These are phyloP conservation scores for Sphagnum magellanicum DNA, from an alignment of 228 moss, liverwort and hornwort genomes.

Conservation along the genomic window DNA sequence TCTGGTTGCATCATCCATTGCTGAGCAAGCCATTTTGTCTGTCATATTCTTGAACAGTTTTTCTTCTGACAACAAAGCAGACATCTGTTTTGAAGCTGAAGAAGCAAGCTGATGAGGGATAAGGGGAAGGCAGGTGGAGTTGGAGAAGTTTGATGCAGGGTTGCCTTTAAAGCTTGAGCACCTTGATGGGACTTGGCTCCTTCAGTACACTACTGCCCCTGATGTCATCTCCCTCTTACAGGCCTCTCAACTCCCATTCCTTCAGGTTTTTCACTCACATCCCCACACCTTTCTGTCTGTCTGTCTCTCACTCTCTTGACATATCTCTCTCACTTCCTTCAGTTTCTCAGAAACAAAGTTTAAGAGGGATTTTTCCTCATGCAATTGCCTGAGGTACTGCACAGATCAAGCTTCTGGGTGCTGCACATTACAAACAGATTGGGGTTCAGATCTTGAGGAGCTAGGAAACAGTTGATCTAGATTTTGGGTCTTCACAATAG, in stretches of 20 bases:
- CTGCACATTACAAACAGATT: background rate
- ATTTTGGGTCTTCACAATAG: background rate
- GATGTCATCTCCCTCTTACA: constrained; percentile 79
- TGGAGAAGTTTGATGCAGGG: constrained; percentile 85
- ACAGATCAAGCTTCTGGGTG: background rate
- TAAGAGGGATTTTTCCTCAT: background rate
- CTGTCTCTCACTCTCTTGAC: background rate
- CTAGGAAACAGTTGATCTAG: background rate
- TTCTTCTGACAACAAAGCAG: constrained; percentile 50
- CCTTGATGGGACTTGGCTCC: constrained; percentile 78
- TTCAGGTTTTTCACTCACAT: constrained; percentile 30
- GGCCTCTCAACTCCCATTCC: constrained; percentile 65
- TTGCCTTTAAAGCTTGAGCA: constrained; percentile 51
- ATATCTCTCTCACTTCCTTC: background rate
- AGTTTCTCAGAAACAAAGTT: background rate
- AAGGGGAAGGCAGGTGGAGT: constrained; percentile 81
- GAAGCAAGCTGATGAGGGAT: background rate
- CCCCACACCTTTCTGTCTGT: background rate
- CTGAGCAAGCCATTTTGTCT: background rate
- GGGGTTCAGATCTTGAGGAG: background rate
- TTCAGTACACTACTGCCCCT: constrained; percentile 80
- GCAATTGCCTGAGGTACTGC: background rate
- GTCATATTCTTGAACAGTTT: background rate
- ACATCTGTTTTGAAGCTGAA: constrained; percentile 22
- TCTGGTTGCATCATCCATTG: background rate